Base-by-base conservation (phyloP, 768 basidiomycete species). In the Boletus eberwhitei region DNA sequence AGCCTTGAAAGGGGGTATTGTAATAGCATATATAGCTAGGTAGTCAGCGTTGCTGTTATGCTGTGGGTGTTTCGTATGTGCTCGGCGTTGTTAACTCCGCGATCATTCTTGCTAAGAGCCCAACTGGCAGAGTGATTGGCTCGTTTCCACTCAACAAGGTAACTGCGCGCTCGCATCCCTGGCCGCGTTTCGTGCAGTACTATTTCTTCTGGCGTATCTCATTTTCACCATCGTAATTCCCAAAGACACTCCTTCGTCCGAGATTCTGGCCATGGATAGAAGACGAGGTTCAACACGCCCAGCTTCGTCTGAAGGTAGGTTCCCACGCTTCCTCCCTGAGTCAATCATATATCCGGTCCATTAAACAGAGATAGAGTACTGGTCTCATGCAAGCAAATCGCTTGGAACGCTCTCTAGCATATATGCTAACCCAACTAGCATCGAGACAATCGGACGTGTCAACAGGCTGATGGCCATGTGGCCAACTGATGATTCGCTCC, bases 301-400 rank as follows among this genome's bases (percentile, higher is more conserved):
- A 57, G 84, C 85, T 56, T 85, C 87, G 29, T 82, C 84, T 8
- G 90, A 91, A 86, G 90, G 90, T 86, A 68, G 54, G 68, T 70
- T 75, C 60, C 48, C 64, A 63, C 59, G 64, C 61, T 50, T 43
- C 37, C 53, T 49, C 42, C 24, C 50, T 48, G 58, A 52, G 48
- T 37, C 53, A 43, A 45, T 55, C 53, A 50, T 50, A 44, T 49
- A 51, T 46, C 48, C 22, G 21, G 38, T 44, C 31, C 21, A 46
- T 52, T 38, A 17, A 60, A 53, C 71, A 93, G 90, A 91, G 75
- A 73, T 88, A 58, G 83, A 88, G 52, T 86, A 77, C 63, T 93
- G 90, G 90, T 77, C 82, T 46, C 86, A 84, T 69, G 85, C 86
- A 34, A 76, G 81, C 31, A 73, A 77, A 50, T 81, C 86, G 34